Conservation (phyloP, 805 yeast genomes). For the Starmerella bombicola region DNA sequence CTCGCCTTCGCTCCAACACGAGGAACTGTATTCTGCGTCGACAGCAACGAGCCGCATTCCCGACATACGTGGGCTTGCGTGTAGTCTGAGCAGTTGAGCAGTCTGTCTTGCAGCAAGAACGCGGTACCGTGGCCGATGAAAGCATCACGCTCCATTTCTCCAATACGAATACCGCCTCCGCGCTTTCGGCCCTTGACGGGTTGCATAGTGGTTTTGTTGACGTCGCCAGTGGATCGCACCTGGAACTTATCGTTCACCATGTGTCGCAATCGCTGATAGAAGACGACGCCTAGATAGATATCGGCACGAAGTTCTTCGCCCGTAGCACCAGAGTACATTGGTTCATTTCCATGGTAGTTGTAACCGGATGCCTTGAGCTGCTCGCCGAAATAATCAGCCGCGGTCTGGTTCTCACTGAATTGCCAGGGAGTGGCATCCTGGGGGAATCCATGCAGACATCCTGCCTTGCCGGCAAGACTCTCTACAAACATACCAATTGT, state of each 20-base stretch:
- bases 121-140: constrained; percentile 97
- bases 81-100: constrained; percentile 90
- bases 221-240: constrained; percentile 98
- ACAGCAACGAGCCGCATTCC: constrained; percentile 80
- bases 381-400: constrained; percentile 95
- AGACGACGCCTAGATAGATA: constrained; percentile 92
- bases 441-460: constrained; percentile 93
- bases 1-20: constrained; percentile 71
- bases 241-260: constrained; percentile 99
- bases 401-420: constrained; percentile 82
- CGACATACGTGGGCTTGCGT: constrained; percentile 84
- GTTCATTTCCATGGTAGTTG: constrained; percentile 97
- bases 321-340: constrained; percentile 96
- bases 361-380: constrained; percentile 80
- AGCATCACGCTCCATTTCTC: constrained; percentile 99
- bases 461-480: constrained; percentile 96
- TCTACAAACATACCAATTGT: constrained; percentile 99
- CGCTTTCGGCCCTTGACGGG: constrained; percentile 99
- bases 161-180: constrained; percentile 98
- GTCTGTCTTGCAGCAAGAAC: constrained; percentile 82
- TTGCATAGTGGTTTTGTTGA: constrained; percentile 93
- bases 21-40: constrained; percentile 85
- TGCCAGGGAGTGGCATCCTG: constrained; percentile 97
- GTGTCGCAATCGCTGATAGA: constrained; percentile 95
- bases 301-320: constrained; percentile 96